A percentile compares a stretch with the other conserved stretches of the same genome.
phyloP scores from a whole-genome alignment of 345 rosid species.

The Eucalyptus sideroxylon region DNA sequence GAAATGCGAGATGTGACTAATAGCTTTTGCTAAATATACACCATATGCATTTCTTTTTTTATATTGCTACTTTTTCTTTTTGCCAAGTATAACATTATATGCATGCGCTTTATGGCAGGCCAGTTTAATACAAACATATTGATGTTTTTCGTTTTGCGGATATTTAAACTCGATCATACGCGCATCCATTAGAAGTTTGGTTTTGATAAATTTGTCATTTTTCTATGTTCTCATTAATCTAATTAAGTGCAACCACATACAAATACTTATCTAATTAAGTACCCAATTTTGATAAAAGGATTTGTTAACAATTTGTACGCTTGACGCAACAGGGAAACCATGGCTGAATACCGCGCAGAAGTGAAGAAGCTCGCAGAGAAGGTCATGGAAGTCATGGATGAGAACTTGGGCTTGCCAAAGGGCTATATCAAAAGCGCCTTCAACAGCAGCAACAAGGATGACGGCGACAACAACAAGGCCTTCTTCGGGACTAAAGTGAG shows the following conservation, averaged over 20 bases:
- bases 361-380: slow-evolving; percentile 58
- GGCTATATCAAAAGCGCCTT: slow-evolving; percentile 57
- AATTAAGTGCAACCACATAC: background rate
- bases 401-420: slow-evolving; percentile 57
- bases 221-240: background rate
- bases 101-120: background rate
- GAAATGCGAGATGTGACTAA: background rate
- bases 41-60: background rate
- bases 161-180: background rate
- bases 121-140: background rate
- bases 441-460: slow-evolving; percentile 22
- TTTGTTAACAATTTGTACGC: background rate
- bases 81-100: background rate
- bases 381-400: slow-evolving; percentile 83
- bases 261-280: background rate
- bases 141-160: background rate
- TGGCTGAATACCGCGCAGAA: slow-evolving; percentile 62
- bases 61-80: background rate
- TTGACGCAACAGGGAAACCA: slow-evolving; percentile 43
- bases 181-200: background rate
- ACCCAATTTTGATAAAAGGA: background rate
- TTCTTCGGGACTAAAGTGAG: slow-evolving; percentile 31
- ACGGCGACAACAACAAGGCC: background rate
- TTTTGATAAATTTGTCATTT: background rate
- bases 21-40: background rate